Percentiles rank a stretch among this genome's conserved stretches.
These are phyloP conservation scores for Fusarium guadeloupense DNA, from an alignment of 2,329 filamentous ascomycete genomes.

Conservation along the genomic window DNA sequence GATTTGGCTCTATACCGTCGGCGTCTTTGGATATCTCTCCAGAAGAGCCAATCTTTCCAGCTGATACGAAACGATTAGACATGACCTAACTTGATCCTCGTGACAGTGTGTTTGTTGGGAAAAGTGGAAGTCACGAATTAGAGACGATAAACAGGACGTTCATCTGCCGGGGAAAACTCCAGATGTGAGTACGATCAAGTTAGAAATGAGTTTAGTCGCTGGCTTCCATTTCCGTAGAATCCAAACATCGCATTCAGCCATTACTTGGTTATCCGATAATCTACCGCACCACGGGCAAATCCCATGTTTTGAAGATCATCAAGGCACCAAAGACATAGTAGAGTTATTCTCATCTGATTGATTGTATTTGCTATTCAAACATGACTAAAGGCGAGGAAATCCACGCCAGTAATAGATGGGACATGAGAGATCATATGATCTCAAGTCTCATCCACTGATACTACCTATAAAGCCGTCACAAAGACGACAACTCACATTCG, in stretches of 20 bases:
- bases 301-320: background rate
- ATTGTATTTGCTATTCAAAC: slow-evolving; percentile 30
- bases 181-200: background rate
- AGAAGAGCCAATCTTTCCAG: slow-evolving; percentile 57
- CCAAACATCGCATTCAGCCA: too few relatives aligned
- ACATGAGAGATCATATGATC: slow-evolving; percentile 7
- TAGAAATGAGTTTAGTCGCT: background rate
- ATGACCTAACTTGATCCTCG: slow-evolving; percentile 46
- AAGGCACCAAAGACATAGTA: background rate
- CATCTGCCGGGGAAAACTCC: too few relatives aligned
- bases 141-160: background rate
- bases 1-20: background rate
- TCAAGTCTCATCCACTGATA: slow-evolving; percentile 5
- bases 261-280: slow-evolving; percentile 15
- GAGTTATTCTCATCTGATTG: background rate
- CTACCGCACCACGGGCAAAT: background rate
- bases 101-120: background rate
- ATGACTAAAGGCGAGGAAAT: slow-evolving; percentile 12
- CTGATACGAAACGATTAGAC: slow-evolving; percentile 66
- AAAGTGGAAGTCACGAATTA: background rate
- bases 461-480: slow-evolving; percentile 1
- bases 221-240: background rate
- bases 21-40: slow-evolving; percentile 39
- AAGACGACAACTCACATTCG: background rate
- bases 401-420: background rate